Conservation (phyloP, 192 early-diverging fungal species). For the Mortierella hygrophila region DNA sequence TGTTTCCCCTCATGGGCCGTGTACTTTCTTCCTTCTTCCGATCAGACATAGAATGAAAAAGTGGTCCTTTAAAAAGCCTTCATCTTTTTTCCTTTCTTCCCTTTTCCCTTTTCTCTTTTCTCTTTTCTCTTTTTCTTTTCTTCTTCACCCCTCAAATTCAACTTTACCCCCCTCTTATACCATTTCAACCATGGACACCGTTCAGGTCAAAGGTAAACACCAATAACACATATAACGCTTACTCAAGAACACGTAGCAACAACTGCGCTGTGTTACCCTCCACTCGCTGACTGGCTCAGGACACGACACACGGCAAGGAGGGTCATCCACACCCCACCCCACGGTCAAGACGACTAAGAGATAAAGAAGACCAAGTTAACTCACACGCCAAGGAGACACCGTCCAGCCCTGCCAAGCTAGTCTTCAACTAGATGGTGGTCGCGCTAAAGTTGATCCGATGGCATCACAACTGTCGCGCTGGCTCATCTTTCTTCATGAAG, state of each 20-base stretch:
- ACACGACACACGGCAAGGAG: background rate
- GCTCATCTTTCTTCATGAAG: background rate
- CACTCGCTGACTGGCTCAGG: background rate
- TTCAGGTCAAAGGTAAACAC: conserved; percentile 50
- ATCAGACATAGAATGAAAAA: background rate
- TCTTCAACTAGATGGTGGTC: background rate
- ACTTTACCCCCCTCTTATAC: conserved; percentile 26
- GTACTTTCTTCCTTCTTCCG: background rate
- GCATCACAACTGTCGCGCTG: background rate
- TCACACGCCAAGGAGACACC: background rate
- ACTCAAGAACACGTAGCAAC: no score
- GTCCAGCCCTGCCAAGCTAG: background rate
- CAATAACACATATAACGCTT: background rate
- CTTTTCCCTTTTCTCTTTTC: conserved; percentile 23
- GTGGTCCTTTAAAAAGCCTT: background rate
- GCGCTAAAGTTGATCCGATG: conserved; percentile 11
- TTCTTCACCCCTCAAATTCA: conserved; percentile 28
- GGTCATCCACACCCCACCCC: background rate
- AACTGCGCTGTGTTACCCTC: background rate
- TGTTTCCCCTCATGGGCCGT: background rate
- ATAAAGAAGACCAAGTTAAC: background rate
- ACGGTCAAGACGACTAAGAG: background rate
- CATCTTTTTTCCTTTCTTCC: background rate
- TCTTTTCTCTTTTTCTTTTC: conserved; percentile 31
- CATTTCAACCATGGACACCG: conserved; percentile 55